Evolutionary conservation across 2,329 filamentous ascomycete species (phyloP).

Genomic region (Mariannaea elegans): DNA sequence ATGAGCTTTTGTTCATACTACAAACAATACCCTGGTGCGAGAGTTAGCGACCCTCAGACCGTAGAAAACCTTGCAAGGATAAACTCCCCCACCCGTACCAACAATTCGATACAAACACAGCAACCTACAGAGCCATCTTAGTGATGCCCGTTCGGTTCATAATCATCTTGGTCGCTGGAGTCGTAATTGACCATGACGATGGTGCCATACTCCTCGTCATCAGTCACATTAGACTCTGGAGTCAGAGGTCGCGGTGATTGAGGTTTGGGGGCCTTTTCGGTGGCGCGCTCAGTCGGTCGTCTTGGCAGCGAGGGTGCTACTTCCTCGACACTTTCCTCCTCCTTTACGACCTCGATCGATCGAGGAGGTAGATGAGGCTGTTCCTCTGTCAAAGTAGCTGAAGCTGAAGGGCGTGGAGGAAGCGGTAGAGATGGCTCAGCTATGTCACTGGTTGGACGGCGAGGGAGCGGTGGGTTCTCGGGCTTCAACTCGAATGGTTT

Average conservation of each 20-base stretch:
- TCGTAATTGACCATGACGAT: conserved; percentile 52
- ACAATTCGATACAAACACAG: background rate
- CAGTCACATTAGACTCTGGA: conserved; percentile 38
- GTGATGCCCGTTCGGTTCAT: background rate
- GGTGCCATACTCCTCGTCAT: conserved; percentile 47
- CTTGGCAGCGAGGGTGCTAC: conserved; percentile 28
- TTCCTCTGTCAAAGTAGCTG: conserved; percentile 15
- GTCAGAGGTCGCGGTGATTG: conserved; percentile 35
- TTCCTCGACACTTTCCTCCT: conserved; percentile 10
- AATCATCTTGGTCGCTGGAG: conserved; percentile 35
- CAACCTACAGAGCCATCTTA: background rate
- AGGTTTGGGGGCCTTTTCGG: conserved; percentile 6
- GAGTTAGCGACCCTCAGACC: no score
- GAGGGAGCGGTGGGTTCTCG: conserved; percentile 30
- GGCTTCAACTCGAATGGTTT: background rate
- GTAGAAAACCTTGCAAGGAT: no score
- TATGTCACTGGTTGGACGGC: conserved; percentile 6
- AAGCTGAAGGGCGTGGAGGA: conserved; percentile 22
- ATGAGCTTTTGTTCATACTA: no score
- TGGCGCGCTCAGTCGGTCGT: conserved; percentile 24
- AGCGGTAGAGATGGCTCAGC: conserved; percentile 21
- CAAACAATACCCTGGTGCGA: no score
- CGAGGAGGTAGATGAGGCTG: conserved; percentile 25
- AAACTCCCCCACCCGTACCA: no score
- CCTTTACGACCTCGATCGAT: conserved; percentile 17